These are phyloP conservation scores for Penicillium capsulatum DNA, from an alignment of 2,329 filamentous ascomycete genomes.

Conservation along the genomic window DNA sequence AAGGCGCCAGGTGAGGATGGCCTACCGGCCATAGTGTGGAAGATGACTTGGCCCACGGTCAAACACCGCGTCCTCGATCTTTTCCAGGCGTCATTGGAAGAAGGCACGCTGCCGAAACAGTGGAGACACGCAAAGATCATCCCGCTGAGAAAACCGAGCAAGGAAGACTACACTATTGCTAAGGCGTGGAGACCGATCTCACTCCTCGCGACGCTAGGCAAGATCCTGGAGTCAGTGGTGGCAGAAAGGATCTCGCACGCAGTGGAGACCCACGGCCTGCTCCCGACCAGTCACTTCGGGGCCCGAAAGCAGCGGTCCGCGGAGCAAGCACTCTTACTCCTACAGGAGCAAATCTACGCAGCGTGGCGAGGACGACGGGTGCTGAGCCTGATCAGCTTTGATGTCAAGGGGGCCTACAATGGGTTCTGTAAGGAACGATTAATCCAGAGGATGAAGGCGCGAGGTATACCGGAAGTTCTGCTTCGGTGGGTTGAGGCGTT, in stretches of 20 bases:
- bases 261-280: too few relatives aligned
- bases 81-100: conserved; percentile 7
- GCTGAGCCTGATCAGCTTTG: conserved; percentile 35
- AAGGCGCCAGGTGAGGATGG: too few relatives aligned
- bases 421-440: conserved; percentile 34
- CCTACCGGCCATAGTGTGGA: too few relatives aligned
- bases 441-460: conserved; percentile 30
- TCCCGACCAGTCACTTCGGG: too few relatives aligned
- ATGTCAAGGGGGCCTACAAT: conserved; percentile 43
- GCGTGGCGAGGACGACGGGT: conserved; percentile 28
- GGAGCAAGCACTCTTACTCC: conserved; percentile 32
- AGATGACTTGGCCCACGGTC: too few relatives aligned
- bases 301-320: conserved; percentile 31
- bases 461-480: conserved; percentile 24
- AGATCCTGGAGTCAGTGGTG: conserved; percentile 30
- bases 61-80: conserved; percentile 2
- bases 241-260: too few relatives aligned
- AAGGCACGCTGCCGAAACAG: conserved; percentile 4
- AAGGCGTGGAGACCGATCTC: conserved; percentile 23
- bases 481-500: conserved; percentile 27
- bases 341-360: conserved; percentile 26
- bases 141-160: conserved; percentile 10
- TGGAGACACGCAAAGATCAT: conserved; percentile 11
- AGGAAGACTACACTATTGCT: conserved; percentile 9
- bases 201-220: conserved; percentile 27